Percentiles rank a stretch among this genome's conserved stretches.
These are phyloP conservation scores for Aspergillus taichungensis DNA, from an alignment of 495 filamentous ascomycete species.

Conservation along the genomic window DNA sequence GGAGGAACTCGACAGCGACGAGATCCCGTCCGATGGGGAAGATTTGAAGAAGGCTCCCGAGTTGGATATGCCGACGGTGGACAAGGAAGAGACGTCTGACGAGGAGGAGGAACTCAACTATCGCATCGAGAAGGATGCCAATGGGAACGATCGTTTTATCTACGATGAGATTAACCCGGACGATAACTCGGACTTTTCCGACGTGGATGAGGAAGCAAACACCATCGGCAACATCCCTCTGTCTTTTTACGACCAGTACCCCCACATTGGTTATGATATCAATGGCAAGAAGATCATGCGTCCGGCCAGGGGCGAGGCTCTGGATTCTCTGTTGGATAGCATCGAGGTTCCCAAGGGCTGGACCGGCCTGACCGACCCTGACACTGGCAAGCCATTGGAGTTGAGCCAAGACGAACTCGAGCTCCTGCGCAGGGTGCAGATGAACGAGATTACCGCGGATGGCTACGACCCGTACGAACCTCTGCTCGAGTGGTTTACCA, in stretches of 20 bases:
- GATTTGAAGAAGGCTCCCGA: conserved; percentile 15
- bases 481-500: conserved; percentile 86
- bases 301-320: conserved; percentile 84
- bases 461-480: conserved; percentile 90
- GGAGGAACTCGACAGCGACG: conserved; percentile 42
- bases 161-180: conserved; percentile 88
- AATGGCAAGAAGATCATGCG: conserved; percentile 97
- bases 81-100: conserved; percentile 10
- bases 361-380: conserved; percentile 90
- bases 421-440: conserved; percentile 77
- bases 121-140: conserved; percentile 53
- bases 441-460: conserved; percentile 80
- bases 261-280: conserved; percentile 97
- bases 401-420: conserved; percentile 84
- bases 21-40: conserved; percentile 41
- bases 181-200: conserved; percentile 91
- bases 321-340: conserved; percentile 89
- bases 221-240: conserved; percentile 94
- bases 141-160: conserved; percentile 65
- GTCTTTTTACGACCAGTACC: conserved; percentile 92
- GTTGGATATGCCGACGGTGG: conserved; percentile 5
- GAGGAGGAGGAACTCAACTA: conserved; percentile 31
- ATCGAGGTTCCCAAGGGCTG: conserved; percentile 98
- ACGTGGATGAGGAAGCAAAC: conserved; percentile 68
- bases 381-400: conserved; percentile 85